Percentiles rank a stretch among this genome's conserved stretches.
phyloP scores from a whole-genome alignment of 2,329 filamentous ascomycete species.

The Neurospora crassa region DNA sequence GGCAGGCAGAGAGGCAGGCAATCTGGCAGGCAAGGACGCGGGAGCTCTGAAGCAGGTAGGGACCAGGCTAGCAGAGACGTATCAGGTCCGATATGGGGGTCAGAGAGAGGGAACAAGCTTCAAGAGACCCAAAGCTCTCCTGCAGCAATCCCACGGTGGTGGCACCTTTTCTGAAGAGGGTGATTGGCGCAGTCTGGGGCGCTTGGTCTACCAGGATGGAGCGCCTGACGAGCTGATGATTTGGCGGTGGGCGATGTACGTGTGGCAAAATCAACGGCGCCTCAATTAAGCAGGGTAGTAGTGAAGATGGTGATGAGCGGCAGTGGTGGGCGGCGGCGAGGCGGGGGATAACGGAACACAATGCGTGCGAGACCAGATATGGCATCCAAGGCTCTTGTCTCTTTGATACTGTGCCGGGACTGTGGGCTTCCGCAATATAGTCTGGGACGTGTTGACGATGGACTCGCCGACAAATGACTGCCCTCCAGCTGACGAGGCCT shows the following conservation, averaged over 20 bases:
- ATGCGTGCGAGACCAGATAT: slow-evolving; percentile 8
- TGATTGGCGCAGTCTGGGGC: slow-evolving; percentile 20
- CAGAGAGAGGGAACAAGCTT: slow-evolving; percentile 8
- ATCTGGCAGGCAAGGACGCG: not conserved
- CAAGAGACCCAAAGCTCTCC: slow-evolving; percentile 12
- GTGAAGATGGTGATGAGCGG: slow-evolving; percentile 10
- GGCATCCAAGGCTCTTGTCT: slow-evolving; percentile 10
- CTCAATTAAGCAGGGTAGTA: slow-evolving; percentile 10
- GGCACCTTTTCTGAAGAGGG: slow-evolving; percentile 17
- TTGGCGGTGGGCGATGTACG: slow-evolving; percentile 4
- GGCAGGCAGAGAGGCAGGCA: slow-evolving; percentile 4
- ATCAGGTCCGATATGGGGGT: slow-evolving; percentile 11
- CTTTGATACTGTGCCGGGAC: slow-evolving; percentile 3
- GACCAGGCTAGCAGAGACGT: slow-evolving; percentile 1
- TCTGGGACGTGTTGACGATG: slow-evolving; percentile 11
- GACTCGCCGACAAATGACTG: slow-evolving; percentile 3
- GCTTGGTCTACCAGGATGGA: slow-evolving; percentile 13
- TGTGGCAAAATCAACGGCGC: slow-evolving; percentile 12
- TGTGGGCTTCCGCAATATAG: slow-evolving; percentile 18
- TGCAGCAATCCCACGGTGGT: slow-evolving; percentile 22
- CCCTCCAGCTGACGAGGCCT: slow-evolving; percentile 17
- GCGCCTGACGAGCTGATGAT: slow-evolving; percentile 9
- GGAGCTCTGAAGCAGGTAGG: not conserved
- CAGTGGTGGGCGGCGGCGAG: not conserved
- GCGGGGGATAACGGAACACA: slow-evolving; percentile 7